Percentiles rank a stretch among this genome's conserved stretches.
These are phyloP conservation scores for Erysimum pusillum DNA, from an alignment of 441 rosid species.

Conservation along the genomic window DNA sequence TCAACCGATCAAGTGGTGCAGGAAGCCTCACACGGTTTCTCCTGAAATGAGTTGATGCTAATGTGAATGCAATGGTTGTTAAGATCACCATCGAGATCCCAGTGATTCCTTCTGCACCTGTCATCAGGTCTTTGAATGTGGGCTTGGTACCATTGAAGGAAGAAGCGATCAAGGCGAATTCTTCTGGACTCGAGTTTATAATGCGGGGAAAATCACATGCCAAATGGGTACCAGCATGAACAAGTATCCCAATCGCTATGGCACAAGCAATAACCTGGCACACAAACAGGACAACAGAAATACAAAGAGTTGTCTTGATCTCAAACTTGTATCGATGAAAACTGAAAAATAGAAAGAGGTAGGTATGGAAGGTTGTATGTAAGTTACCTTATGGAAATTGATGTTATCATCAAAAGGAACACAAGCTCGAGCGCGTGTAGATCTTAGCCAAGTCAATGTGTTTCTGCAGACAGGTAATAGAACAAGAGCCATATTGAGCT, in stretches of 20 bases:
- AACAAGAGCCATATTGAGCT: conserved; percentile 96
- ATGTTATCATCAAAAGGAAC: conserved; percentile 90
- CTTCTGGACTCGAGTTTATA: conserved; percentile 61
- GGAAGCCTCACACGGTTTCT: conserved; percentile 77
- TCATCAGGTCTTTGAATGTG: conserved; percentile 69
- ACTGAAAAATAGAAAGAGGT: neutral
- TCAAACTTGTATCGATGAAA: neutral
- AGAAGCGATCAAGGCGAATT: conserved; percentile 66
- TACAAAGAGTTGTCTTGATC: neutral
- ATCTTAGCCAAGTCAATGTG: conserved; percentile 92
- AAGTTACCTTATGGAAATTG: conserved; percentile 87
- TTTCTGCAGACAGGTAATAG: conserved; percentile 94
- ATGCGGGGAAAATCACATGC: conserved; percentile 88
- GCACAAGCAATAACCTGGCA: conserved; percentile 82
- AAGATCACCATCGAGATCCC: conserved; percentile 85
- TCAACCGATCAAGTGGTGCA: conserved; percentile 76
- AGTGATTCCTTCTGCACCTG: conserved; percentile 74
- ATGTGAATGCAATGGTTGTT: conserved; percentile 68
- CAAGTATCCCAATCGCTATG: conserved; percentile 67
- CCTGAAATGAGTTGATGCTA: conserved; percentile 77
- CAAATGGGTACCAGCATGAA: conserved; percentile 85
- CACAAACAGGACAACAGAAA: conserved; percentile 14
- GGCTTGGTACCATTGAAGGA: conserved; percentile 67
- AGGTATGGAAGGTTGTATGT: neutral
- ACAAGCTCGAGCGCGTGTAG: conserved; percentile 68